These are phyloP conservation scores for Austroboletus novae-zelandiae DNA, from an alignment of 1,284 basidiomycete genomes.

Conservation along the genomic window DNA sequence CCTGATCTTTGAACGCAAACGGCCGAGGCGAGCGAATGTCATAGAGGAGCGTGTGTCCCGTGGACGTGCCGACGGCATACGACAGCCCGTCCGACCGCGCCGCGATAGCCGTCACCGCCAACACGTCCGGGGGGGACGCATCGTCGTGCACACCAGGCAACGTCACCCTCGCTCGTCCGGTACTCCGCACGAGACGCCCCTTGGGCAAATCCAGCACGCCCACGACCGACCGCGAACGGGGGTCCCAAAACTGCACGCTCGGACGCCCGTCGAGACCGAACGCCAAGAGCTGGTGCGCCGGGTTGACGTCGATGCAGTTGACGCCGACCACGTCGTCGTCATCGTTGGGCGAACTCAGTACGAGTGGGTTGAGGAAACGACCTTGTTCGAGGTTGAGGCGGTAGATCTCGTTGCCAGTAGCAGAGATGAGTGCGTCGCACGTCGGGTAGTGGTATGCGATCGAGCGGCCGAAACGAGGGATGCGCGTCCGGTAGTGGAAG, in stretches of 20 bases:
- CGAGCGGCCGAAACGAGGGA: constrained; percentile 92
- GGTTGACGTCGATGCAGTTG: constrained; percentile 92
- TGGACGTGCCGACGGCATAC: constrained; percentile 91
- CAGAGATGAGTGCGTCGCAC: constrained; percentile 77
- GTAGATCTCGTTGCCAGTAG: constrained; percentile 84
- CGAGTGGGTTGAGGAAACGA: constrained; percentile 82
- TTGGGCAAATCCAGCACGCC: constrained; percentile 78
- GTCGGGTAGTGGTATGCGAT: constrained; percentile 89
- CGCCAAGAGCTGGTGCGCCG: constrained; percentile 86
- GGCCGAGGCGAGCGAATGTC: constrained; percentile 86
- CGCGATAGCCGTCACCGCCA: constrained; percentile 84
- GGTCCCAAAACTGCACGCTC: constrained; percentile 96
- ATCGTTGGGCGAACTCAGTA: constrained; percentile 45
- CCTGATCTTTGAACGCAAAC: constrained; percentile 93
- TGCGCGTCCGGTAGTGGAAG: constrained; percentile 88
- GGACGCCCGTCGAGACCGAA: constrained; percentile 87
- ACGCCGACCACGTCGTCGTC: constrained; percentile 70
- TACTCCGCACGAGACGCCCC: constrained; percentile 51
- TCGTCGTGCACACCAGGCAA: constrained; percentile 45
- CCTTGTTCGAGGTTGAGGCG: constrained; percentile 96
- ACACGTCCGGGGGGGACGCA: constrained; percentile 29
- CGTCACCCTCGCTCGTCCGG: constrained; percentile 31
- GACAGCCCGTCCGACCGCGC: constrained; percentile 88
- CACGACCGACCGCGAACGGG: constrained; percentile 76
- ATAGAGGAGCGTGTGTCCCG: constrained; percentile 93